Evolutionary conservation across 2,329 filamentous ascomycete genomes (phyloP), one percentile per base, ranked within the genome.

Genomic region (Aphanoascus verrucosus): DNA sequence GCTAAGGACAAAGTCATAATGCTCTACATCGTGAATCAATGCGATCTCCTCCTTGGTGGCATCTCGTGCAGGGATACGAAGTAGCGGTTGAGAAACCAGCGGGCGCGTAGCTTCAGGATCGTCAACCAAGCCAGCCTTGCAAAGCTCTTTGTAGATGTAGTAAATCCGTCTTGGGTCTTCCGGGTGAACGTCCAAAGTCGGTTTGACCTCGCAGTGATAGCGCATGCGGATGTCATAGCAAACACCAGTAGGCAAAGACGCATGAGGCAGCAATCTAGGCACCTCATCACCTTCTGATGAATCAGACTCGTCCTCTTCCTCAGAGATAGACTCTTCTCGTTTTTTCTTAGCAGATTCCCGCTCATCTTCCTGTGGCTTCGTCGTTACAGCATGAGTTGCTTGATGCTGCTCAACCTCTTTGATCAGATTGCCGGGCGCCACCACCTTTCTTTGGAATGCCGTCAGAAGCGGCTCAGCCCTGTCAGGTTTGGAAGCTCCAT

Each of bases 201-300:
- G 73, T 15, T 88, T 83, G 14, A 87, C 83, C 65, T 96, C 94
- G 52, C 89, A 86, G 67, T 98, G 93, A 56, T 94, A 85, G 56
- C 93, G 88, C 93, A 98, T 98, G 32, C 91, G 82, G 54, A 88
- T 83, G 71, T 98, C 93, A 66, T 97, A 98, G 60, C 87, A 91
- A 57, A 85, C 82, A 2, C 87, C 87, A 0, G 86, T 90, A 0
- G 84, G 80, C 1, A 87, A 73, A 23, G 80, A 69, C 1, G 70
- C 65, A 23, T 69, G 57, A 1, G 72, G 68, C n/a, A 75, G 63
- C 8, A 70, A 70, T 70, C 73, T 54, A 71, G 70, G 64, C 6
- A 58, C 58, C 6, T 60, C 57, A 41, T 57, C 51, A 31, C 66
- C 65, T 5, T 69, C 40, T 41, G 69, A 68, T 64, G 68, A 71